These are phyloP conservation scores for Epichloe amarillans DNA, from an alignment of 2,329 filamentous ascomycete species.

Conservation along the genomic window DNA sequence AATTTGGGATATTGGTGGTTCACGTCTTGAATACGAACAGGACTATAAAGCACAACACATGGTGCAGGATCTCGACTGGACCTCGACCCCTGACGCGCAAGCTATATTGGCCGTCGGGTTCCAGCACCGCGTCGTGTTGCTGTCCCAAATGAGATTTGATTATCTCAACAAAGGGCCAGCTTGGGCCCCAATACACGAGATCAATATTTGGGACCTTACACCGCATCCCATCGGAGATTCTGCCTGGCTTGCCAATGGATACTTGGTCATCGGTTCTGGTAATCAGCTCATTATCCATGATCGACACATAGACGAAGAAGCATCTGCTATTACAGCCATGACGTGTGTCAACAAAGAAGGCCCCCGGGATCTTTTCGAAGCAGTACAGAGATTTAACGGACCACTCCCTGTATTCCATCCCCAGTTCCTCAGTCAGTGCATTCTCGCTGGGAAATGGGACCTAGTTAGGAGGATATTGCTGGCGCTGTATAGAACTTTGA, in stretches of 20 bases:
- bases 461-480: slow-evolving; percentile 62
- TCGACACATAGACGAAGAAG: slow-evolving; percentile 53
- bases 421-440: slow-evolving; percentile 76
- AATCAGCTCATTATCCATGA: slow-evolving; percentile 84
- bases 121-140: slow-evolving; percentile 66
- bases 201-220: slow-evolving; percentile 67
- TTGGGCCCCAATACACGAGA: slow-evolving; percentile 75
- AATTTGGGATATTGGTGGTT: slow-evolving; percentile 80
- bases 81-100: slow-evolving; percentile 76
- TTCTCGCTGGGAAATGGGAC: slow-evolving; percentile 61
- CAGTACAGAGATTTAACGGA: slow-evolving; percentile 73
- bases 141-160: slow-evolving; percentile 82
- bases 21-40: slow-evolving; percentile 69
- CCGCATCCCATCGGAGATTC: slow-evolving; percentile 88
- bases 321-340: slow-evolving; percentile 41
- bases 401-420: slow-evolving; percentile 86
- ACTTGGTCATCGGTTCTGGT: slow-evolving; percentile 76
- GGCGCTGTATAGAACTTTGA: slow-evolving; percentile 60
- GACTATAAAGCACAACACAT: slow-evolving; percentile 58
- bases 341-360: slow-evolving; percentile 36
- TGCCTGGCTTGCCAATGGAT: slow-evolving; percentile 76
- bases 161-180: slow-evolving; percentile 81
- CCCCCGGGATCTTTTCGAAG: slow-evolving; percentile 61
- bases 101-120: slow-evolving; percentile 89
- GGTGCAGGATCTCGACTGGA: slow-evolving; percentile 86